phyloP scores from a whole-genome alignment of 805 yeast species.

The Yarrowia sp. region DNA sequence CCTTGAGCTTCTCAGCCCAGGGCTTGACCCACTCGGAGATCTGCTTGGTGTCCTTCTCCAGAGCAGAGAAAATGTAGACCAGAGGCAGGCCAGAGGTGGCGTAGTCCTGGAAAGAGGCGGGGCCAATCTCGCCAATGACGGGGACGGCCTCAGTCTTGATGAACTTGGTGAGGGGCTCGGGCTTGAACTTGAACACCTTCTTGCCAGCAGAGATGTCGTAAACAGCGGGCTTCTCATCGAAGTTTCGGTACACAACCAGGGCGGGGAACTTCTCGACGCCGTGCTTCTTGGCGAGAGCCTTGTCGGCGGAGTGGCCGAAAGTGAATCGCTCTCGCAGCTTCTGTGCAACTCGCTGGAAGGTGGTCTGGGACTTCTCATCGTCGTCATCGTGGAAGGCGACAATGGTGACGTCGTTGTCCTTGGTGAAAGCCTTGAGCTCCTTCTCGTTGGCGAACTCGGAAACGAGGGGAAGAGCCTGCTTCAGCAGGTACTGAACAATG shows the following conservation, averaged over 20 bases:
- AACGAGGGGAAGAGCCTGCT: slow-evolving; percentile 82
- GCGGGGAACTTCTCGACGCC: slow-evolving; percentile 55
- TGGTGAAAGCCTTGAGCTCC: slow-evolving; percentile 59
- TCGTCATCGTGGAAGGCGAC: slow-evolving; percentile 67
- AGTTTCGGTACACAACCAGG: slow-evolving; percentile 55
- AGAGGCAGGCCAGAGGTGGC: slow-evolving; percentile 76
- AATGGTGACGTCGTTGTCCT: slow-evolving; percentile 52
- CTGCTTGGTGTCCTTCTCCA: slow-evolving; percentile 67
- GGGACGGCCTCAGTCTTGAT: slow-evolving; percentile 74
- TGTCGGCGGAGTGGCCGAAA: slow-evolving; percentile 60
- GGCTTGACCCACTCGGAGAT: slow-evolving; percentile 61
- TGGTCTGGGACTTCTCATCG: slow-evolving; percentile 56
- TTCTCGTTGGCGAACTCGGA: slow-evolving; percentile 57
- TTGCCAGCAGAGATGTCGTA: slow-evolving; percentile 43
- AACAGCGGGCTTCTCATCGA: slow-evolving; percentile 48
- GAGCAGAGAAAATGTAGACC: slow-evolving; percentile 84
- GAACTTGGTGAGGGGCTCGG: slow-evolving; percentile 56
- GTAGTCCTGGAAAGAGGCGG: slow-evolving; percentile 77
- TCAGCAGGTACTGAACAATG: slow-evolving; percentile 78
- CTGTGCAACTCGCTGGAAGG: slow-evolving; percentile 70
- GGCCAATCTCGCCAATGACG: slow-evolving; percentile 84
- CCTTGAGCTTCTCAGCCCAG: slow-evolving; percentile 77
- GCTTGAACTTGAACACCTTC: slow-evolving; percentile 49
- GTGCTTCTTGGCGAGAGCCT: slow-evolving; percentile 53
- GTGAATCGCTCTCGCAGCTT: slow-evolving; percentile 65